Base-by-base conservation (phyloP, 176 grass and related monocot genomes). In the Elymus sibiricus region DNA sequence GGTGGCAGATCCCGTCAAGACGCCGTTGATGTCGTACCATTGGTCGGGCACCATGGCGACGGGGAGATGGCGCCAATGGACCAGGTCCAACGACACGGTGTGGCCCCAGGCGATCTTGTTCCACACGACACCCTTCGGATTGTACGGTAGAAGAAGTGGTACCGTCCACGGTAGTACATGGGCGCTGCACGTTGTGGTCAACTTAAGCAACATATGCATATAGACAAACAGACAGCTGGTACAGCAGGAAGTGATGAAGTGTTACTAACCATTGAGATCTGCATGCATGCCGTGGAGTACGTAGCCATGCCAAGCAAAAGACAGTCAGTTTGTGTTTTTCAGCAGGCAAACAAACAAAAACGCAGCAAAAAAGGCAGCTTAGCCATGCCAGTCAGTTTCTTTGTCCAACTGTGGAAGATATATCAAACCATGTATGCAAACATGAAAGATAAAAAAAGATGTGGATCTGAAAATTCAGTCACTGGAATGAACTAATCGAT, bases 141-240 rank as follows among this genome's bases (percentile, higher is more conserved):
- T 75, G 72, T 75, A 46, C 4, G 72, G 15, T 75, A 75, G 72
- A 75, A 75, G 26, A 75, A 44, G 72, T 51, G 72, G 26, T 75
- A 75, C 72, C 16, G 28, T 29, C 72, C 72, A 2, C 72, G 13
- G 14, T 75, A 75, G 13, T 75, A 75, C 15, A 75, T 26, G 0
- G 43, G 72, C 51, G 25, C 72, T 75, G 26, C 72, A 39, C 3
- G 34, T 32, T 9, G 24, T 2, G 53, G 9, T 3, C 7, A 19
- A 53, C 1, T 1, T 53, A 2, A 53, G 49, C 49, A 53, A 19
- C 49, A 19, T 16, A 5, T 49, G 4, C 31, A 64, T 17, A 9
- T 7, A 34, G 9, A 68, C 31, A 34, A 34, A 68, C 16, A 58
- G 7, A 58, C 19, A 58, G 3, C 19, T 58, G 19, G 7, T 21